Base-by-base conservation (phyloP, 371 early-diverging fungal species). In the Syncephalastrum monosporum region DNA sequence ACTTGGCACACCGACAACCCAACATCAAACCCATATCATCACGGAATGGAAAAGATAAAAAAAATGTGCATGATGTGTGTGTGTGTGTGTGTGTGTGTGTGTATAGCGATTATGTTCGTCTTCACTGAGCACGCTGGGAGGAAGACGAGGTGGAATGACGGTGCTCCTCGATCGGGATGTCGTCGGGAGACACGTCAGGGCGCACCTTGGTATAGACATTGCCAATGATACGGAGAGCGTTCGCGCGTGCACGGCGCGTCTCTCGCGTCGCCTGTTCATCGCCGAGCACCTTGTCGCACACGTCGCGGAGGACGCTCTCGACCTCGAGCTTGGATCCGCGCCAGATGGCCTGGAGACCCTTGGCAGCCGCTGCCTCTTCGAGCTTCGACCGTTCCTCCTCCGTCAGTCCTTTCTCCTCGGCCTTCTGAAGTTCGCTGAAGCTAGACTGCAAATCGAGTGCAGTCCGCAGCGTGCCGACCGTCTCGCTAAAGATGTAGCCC, bases 271-370 rank as follows among this genome's bases (percentile, higher is more conserved):
- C 82, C 12, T 60, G 60, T 17, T 77, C 63, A 54, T 95, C 95
- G 47, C 79, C 69, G 47, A 96, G 72, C 8, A 91, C 90, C 27
- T 69, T 65, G 68, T 94, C 95, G 78, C 97, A 98, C 1, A 91
- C 91, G 62, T 95, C 93, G 42, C 96, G 82, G 47, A 97, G 71
- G 5, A 96, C 94, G 61, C 85, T 81, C 69, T 96, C 93, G 17
- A 98, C 93, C 72, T 98, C 98, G 47, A 98, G 73, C 66, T 94
- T 94, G 42, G 90, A 90, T 16, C 94, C 95, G 64, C 89, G 82
- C 97, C 97, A 97, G 47, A 98, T 83, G 1, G 95, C 93, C 63
- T 94, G 86, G 61, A 97, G 67, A 25, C 93, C 93, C 78, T 87
- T 86, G 42, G 75, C 76, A 7, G 88, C 88, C 6, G 91, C 89